Base-by-base conservation (phyloP, 352 stramenopile species). In the Phytophthora hibernalis region DNA sequence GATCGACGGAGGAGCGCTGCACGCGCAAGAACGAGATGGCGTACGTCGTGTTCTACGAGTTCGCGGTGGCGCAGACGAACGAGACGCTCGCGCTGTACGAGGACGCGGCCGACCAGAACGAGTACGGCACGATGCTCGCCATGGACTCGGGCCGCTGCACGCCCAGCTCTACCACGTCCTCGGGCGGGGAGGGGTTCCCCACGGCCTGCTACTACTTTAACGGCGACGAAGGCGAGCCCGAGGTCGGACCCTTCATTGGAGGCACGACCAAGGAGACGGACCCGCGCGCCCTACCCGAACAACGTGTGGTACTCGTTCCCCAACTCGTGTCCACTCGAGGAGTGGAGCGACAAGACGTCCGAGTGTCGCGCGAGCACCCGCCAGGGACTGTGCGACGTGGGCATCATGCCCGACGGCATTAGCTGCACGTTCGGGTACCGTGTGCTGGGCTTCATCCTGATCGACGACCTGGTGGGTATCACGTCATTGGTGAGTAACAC, bases 21-120 rank as follows among this genome's bases (percentile, higher is more conserved):
- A 65, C 62, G 51, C 85, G 87, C 54, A 96, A 96, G 82, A 93
- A 92, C 70, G 76, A 85, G 15, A 90, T 92, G 68, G 62, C 80
- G 43, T 88, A 91, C 66, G 62, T 96, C 31, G 86, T 96, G 12
- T 92, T 96, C 65, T 95, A 94, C 68, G 86, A 93, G 40, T 80
- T 86, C 30, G 76, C 82, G 8, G 79, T 95, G 31, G 77, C 76
- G 22, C 86, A 96, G 62, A 87, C 89, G 13, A 95, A 92, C 69
- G 82, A 90, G 60, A 84, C 84, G 50, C 56, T 96, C 5, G 87
- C 86, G 28, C 58, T 84, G 51, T 96, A 87, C 70, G 42, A 83
- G 50, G 70, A 82, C 26, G 64, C 53, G 13, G 65, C 64, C 2
- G 73, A 77, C 38, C 62, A 80, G 57, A 71, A 67, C 63, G 86